These are phyloP conservation scores for Solanum appendiculatum DNA, from an alignment of 257 asterid species.

Conservation along the genomic window DNA sequence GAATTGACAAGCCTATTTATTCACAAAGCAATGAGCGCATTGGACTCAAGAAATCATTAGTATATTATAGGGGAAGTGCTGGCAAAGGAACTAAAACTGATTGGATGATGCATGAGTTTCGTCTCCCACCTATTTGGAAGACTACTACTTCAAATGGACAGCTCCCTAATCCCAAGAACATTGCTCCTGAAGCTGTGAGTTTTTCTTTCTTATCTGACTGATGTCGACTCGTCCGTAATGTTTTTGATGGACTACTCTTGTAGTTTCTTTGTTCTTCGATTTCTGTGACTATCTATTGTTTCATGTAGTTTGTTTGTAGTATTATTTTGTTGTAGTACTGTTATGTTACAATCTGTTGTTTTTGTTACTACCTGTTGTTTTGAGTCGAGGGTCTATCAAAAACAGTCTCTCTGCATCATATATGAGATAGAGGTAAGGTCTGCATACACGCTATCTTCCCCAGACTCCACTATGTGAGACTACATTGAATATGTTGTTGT, in stretches of 20 bases:
- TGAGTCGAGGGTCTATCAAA: background rate
- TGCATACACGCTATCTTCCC: background rate
- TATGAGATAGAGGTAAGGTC: background rate
- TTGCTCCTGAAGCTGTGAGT: background rate
- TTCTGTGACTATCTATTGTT: background rate
- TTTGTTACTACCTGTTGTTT: background rate
- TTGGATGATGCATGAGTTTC: slow-evolving; percentile 31
- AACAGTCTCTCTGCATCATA: too few species aligned
- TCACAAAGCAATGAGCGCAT: background rate
- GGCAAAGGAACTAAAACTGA: slow-evolving; percentile 25
- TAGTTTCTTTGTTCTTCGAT: background rate
- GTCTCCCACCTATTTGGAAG: slow-evolving; percentile 12
- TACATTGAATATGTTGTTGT: too few species aligned
- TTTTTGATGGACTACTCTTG: background rate
- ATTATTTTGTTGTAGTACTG: too few species aligned
- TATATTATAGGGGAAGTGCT: slow-evolving; percentile 16
- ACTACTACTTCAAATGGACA: background rate
- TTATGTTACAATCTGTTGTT: background rate
- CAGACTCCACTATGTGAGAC: background rate
- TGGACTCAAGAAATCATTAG: slow-evolving; percentile 23
- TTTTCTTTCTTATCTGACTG: too few species aligned
- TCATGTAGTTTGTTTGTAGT: background rate
- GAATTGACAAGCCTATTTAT: slow-evolving; percentile 8
- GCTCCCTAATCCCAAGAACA: background rate
- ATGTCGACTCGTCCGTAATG: too few species aligned